These are phyloP conservation scores for Alternaria atra DNA, from an alignment of 2,329 filamentous ascomycete species.

Conservation along the genomic window DNA sequence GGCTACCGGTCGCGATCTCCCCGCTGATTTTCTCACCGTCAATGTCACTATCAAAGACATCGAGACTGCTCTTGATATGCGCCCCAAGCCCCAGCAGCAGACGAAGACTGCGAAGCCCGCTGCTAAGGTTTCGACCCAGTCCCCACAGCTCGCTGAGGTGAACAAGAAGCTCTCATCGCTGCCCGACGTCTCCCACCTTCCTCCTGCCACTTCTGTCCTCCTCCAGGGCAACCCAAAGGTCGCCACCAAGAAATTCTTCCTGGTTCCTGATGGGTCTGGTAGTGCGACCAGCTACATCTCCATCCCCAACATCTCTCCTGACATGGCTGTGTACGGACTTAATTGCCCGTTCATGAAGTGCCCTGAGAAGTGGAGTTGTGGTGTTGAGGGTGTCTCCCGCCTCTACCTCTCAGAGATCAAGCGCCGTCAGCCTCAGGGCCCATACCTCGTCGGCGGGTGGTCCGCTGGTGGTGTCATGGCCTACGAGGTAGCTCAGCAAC, in stretches of 20 bases:
- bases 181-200: conserved; percentile 55
- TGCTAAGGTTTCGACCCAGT: conserved; percentile 30
- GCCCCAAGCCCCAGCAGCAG: conserved; percentile 53
- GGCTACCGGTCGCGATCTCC: conserved; percentile 60
- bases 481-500: conserved; percentile 60
- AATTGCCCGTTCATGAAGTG: conserved; percentile 78
- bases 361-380: conserved; percentile 71
- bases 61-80: conserved; percentile 69
- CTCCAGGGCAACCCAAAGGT: conserved; percentile 66
- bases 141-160: conserved; percentile 58
- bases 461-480: conserved; percentile 65
- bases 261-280: conserved; percentile 64
- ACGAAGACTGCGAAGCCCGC: conserved; percentile 36
- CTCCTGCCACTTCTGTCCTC: conserved; percentile 63
- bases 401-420: conserved; percentile 76
- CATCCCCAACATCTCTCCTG: conserved; percentile 63
- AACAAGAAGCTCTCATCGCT: conserved; percentile 56
- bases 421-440: conserved; percentile 72
- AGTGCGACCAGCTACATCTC: conserved; percentile 73
- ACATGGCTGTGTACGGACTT: conserved; percentile 63
- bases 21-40: conserved; percentile 65
- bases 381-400: conserved; percentile 70
- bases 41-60: conserved; percentile 72
- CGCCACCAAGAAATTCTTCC: conserved; percentile 64
- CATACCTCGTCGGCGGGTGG: conserved; percentile 65